Evolutionary conservation across 2,329 filamentous ascomycete species (phyloP), one percentile per base, ranked within the genome.

Genomic region (Neurospora sp.): DNA sequence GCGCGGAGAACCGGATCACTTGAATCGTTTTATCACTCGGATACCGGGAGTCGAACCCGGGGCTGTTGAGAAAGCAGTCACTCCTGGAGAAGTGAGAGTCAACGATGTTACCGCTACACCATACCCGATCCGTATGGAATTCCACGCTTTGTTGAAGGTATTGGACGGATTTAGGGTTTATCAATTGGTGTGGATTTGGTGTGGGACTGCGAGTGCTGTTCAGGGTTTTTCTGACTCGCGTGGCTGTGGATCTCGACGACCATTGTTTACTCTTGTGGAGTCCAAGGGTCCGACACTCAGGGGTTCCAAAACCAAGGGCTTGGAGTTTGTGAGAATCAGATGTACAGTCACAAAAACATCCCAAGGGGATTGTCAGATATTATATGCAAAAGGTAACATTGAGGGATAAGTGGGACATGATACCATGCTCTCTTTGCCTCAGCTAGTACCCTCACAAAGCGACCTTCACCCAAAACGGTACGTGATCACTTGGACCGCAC

Each of bases 401-500:
- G 6, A 52, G 46, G 19, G 46, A 52, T 28, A 52, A 52, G 19
- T 52, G 11, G 19, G 11, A 52, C 10, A 28, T 28, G 11, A 15
- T 15, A 28, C 46, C 19, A 28, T 33, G 15, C 6, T 5, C 23
- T 17, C 23, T 62, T 33, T 52, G 19, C 43, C 43, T 28, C 46
- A 52, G 19, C 11, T 15, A 52, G 15, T 33, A 17, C 28, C 52
- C 10, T 66, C 39, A 33, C 17, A 68, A 15, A 65, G 39, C 70
- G 66, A 77, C 67, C 46, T 77, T 77, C 19, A 82, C 80, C 79
- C 80, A 85, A 6, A 88, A 74, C 0, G 85, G 84, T 17, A 85
- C 83, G 78, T 87, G 85, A 76, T 87, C 85, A 75, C 84, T 86
- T 2, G 81, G 79, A 0, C 83, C 84, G 46, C 85, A 78, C 71